phyloP scores from a whole-genome alignment of 345 rosid genomes.

The Pugionium dolabratum region DNA sequence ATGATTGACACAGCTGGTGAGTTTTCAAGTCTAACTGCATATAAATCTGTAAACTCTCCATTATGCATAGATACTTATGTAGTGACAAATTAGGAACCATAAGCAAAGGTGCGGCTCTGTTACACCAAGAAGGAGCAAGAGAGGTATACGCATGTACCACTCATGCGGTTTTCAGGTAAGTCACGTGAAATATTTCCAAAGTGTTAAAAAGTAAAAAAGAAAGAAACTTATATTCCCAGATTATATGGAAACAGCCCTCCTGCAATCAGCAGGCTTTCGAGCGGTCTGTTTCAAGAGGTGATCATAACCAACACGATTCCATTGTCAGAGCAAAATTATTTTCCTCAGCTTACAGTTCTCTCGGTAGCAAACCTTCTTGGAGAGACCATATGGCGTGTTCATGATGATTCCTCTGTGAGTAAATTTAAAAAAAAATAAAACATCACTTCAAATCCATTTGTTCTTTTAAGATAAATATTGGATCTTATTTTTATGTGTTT shows the following conservation, averaged over 20 bases:
- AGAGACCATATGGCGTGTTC: slow-evolving; percentile 97
- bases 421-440: too few species aligned
- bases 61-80: slow-evolving; percentile 16
- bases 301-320: slow-evolving; percentile 95
- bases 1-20: slow-evolving; percentile 99
- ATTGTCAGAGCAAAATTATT: slow-evolving; percentile 76
- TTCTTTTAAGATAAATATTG: neutral
- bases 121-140: slow-evolving; percentile 97
- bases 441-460: slow-evolving; percentile 13
- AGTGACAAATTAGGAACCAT: slow-evolving; percentile 63
- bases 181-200: slow-evolving; percentile 10
- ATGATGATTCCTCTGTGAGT: slow-evolving; percentile 94
- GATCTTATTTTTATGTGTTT: slow-evolving; percentile 24
- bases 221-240: slow-evolving; percentile 15
- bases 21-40: slow-evolving; percentile 25
- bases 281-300: slow-evolving; percentile 95
- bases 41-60: neutral
- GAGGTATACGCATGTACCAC: slow-evolving; percentile 96
- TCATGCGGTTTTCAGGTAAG: slow-evolving; percentile 93
- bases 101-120: slow-evolving; percentile 90
- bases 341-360: slow-evolving; percentile 86
- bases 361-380: slow-evolving; percentile 96
- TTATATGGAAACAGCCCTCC: slow-evolving; percentile 66
- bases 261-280: slow-evolving; percentile 87
- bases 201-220: slow-evolving; percentile 1